Percentiles rank a stretch among this genome's conserved stretches.
phyloP scores from a whole-genome alignment of 2,329 filamentous ascomycete genomes.

The Dichotomopilus funicola region DNA sequence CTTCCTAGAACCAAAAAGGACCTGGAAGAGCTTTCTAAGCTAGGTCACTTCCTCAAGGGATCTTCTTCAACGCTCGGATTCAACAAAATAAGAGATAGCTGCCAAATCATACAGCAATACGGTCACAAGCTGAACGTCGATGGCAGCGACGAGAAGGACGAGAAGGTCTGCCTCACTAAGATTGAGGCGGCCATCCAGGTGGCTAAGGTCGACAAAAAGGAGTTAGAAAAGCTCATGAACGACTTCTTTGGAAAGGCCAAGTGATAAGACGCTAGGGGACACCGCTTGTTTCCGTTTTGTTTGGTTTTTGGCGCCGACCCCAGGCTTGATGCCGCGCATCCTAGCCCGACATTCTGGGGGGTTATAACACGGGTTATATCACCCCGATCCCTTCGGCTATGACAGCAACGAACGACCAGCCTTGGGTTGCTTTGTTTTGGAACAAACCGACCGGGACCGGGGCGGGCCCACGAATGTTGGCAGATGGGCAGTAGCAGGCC shows the following conservation, averaged over 20 bases:
- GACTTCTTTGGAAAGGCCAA: conserved; percentile 52
- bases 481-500: neutral
- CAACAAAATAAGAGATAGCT: conserved; percentile 82
- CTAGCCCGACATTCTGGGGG: no score
- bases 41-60: conserved; percentile 95
- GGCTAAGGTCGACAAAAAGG: conserved; percentile 70
- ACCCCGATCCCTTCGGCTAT: neutral
- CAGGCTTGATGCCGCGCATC: no score
- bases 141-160: conserved; percentile 60
- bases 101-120: conserved; percentile 94
- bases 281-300: no score
- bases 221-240: conserved; percentile 63
- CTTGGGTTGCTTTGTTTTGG: neutral
- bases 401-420: neutral
- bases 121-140: conserved; percentile 76
- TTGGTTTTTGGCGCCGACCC: no score
- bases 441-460: neutral
- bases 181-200: conserved; percentile 63
- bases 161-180: conserved; percentile 59
- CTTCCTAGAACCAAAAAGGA: conserved; percentile 57
- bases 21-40: conserved; percentile 66
- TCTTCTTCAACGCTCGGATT: conserved; percentile 92
- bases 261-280: neutral
- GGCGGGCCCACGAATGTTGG: neutral
- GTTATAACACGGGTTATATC: no score